Conservation (phyloP, 1,284 basidiomycete species). For the Bjerkandera adusta region DNA sequence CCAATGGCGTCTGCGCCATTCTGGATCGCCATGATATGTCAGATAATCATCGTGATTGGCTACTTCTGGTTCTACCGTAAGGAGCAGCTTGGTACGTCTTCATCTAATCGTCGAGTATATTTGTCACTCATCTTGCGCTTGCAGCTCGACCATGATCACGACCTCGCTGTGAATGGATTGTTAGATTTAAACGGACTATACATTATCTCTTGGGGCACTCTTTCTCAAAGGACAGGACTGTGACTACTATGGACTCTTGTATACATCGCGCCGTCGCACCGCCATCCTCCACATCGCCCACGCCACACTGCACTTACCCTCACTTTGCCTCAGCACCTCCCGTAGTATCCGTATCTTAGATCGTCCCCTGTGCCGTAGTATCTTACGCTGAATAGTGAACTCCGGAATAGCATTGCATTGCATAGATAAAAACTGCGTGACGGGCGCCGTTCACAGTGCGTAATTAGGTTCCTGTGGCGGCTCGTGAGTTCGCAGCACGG, state of each 20-base stretch:
- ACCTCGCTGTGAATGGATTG: slow-evolving; percentile 16
- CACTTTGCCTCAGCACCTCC: slow-evolving; percentile 25
- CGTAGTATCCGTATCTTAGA: slow-evolving; percentile 12
- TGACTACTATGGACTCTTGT: slow-evolving; percentile 20
- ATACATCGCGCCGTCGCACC: slow-evolving; percentile 18
- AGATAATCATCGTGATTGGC: slow-evolving; percentile 82
- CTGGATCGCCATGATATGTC: slow-evolving; percentile 83
- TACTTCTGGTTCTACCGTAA: slow-evolving; percentile 96
- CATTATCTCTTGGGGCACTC: slow-evolving; percentile 26
- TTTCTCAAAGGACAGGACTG: slow-evolving; percentile 18
- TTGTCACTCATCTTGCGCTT: slow-evolving; percentile 8
- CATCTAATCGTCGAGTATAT: neutral
- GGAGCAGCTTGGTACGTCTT: slow-evolving; percentile 69
- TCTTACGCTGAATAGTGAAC: slow-evolving; percentile 14
- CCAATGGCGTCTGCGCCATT: slow-evolving; percentile 81
- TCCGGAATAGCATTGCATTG: no score
- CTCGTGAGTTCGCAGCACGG: no score
- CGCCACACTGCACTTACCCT: no score
- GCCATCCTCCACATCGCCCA: no score
- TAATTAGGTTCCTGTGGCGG: no score
- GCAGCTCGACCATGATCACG: slow-evolving; percentile 41
- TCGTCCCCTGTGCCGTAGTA: slow-evolving; percentile 13
- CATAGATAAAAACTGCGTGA: no score
- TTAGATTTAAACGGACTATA: slow-evolving; percentile 25
- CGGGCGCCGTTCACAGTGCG: no score